Percentiles rank a stretch among this genome's conserved stretches.
phyloP scores from a whole-genome alignment of 306 rosid genomes.

The Acacia melanoxylon region DNA sequence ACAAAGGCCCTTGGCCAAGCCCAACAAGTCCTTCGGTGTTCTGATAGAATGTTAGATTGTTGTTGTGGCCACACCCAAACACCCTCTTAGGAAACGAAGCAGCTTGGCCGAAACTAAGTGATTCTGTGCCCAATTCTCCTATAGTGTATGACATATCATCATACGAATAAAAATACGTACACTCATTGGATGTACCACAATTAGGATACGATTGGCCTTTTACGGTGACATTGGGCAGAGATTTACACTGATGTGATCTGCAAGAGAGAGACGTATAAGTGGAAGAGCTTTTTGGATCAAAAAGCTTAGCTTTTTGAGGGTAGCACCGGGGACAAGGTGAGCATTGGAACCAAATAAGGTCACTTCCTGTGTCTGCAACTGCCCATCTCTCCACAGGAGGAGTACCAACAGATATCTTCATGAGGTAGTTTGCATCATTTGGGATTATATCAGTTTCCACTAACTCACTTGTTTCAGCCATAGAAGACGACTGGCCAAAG shows the following conservation, averaged over 20 bases:
- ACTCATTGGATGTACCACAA: neutral
- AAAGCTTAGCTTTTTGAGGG: neutral
- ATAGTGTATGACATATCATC: neutral
- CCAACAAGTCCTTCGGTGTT: neutral
- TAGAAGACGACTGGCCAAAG: neutral
- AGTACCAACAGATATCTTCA: neutral
- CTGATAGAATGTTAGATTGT: neutral
- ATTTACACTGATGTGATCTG: neutral
- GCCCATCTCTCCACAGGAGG: slow-evolving; percentile 29
- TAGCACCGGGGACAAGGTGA: slow-evolving; percentile 13
- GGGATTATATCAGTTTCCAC: neutral
- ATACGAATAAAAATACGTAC: neutral
- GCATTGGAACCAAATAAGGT: slow-evolving; percentile 37
- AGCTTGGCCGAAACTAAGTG: neutral
- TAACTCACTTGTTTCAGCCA: neutral
- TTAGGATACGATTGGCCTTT: no score
- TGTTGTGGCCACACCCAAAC: slow-evolving; percentile 30
- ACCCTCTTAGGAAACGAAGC: neutral
- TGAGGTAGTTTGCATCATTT: neutral
- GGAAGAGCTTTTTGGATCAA: slow-evolving; percentile 14
- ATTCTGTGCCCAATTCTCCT: slow-evolving; percentile 15
- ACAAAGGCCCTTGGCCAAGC: neutral
- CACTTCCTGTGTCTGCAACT: slow-evolving; percentile 34
- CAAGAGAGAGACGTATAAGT: neutral
- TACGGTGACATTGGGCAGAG: no score